Base-by-base conservation (phyloP, 2,329 filamentous ascomycete genomes). In the Arthrocladium fulminans region DNA sequence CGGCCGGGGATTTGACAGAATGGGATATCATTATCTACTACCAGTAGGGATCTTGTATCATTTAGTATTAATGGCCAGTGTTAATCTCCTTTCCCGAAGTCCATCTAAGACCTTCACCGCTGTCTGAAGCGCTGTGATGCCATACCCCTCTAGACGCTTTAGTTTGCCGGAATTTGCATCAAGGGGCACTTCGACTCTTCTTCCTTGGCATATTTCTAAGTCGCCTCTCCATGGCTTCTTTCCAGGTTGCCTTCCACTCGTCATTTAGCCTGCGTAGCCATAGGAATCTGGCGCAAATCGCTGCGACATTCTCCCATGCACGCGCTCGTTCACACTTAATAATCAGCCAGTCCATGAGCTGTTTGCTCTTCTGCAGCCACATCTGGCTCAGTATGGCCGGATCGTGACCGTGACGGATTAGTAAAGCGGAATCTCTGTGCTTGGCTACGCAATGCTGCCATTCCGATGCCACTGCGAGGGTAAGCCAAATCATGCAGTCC, bases 271-370 rank as follows among this genome's bases (percentile, higher is more conserved):
- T 25, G 20, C 40, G 20, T 15, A 43, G 24, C 40, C 40, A 43
- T 13, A 43, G 24, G 23, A 43, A 43, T 8, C 40, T 23, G 3
- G 40, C 8, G 19, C 40, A 43, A 8, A 43, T 43, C 3, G 20
- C 24, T 10, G 40, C 24, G 10, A 43, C 13, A 10, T 43, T 23
- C 10, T 43, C 40, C 22, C 20, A 43, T 19, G 40, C 24, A 6
- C 40, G 20, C 3, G 40, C 40, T 3, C 40, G 20, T 19, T 43
- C 40, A 23, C 24, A 25, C 40, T 43, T 43, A 13, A 43, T 19
- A 22, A 43, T 43, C 40, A 43, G 3, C 40, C 40, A 43, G 23
- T 43, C 40, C 40, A 43, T 43, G 3, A 43, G 24, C 40, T 43
- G 40, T 43, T 29, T 4, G n/a, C 40, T 43, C 24, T 29, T 25